Conservation (phyloP, 768 basidiomycete species). For the Russula abietina region DNA sequence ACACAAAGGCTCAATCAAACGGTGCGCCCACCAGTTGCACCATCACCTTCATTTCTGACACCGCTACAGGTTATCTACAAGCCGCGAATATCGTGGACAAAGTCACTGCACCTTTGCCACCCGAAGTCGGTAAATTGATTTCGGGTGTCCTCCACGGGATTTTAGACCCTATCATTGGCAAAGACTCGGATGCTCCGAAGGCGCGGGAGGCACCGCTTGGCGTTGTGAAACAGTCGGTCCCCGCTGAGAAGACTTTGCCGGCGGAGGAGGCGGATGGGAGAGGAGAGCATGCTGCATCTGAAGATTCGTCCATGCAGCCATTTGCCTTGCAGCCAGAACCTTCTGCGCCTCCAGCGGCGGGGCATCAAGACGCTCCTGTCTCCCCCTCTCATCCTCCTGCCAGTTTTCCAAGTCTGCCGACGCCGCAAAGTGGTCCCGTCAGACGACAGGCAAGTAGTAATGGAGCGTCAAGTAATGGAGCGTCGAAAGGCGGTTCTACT, state of each 20-base stretch:
- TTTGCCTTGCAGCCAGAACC: not conserved
- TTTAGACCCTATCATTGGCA: not conserved
- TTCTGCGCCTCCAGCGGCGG: not conserved
- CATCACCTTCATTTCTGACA: slow-evolving; percentile 1
- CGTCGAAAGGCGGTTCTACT: not conserved
- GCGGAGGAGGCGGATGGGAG: not conserved
- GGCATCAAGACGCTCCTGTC: not conserved
- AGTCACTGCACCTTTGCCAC: not conserved
- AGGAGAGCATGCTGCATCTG: not conserved
- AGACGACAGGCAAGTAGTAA: not conserved
- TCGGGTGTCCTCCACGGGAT: not conserved
- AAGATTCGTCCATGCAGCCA: not conserved
- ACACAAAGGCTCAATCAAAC: not conserved
- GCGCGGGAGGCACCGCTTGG: not conserved
- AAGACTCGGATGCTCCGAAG: not conserved
- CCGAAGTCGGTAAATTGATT: not conserved
- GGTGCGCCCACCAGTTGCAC: not conserved
- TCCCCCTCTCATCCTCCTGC: not conserved
- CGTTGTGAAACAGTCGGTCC: not conserved
- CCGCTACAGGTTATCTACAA: not conserved
- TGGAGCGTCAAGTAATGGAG: not conserved
- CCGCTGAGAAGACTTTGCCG: not conserved
- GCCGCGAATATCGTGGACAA: not conserved
- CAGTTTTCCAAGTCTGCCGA: not conserved
- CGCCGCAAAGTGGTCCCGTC: not conserved